phyloP scores from a whole-genome alignment of 805 yeast genomes.

The Monosporozyma siamensis region DNA sequence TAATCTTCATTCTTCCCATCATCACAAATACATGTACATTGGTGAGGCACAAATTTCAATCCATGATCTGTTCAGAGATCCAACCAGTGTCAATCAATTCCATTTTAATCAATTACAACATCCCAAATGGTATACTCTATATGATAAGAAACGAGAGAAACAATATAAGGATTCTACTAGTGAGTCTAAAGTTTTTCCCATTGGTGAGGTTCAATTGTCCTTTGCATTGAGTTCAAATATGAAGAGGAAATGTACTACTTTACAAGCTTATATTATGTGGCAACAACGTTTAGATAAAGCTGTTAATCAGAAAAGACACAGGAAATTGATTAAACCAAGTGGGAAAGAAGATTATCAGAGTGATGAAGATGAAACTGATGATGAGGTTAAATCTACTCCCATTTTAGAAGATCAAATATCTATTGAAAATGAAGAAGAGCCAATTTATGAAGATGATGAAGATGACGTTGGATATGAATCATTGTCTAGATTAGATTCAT shows the following conservation, averaged over 20 bases:
- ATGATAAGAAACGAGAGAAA: slow-evolving; percentile 17
- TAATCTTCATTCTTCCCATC: neutral
- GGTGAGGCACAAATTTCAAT: slow-evolving; percentile 27
- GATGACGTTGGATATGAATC: slow-evolving; percentile 1
- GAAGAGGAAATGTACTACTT: slow-evolving; percentile 11
- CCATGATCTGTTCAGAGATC: slow-evolving; percentile 19
- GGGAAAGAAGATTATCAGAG: neutral
- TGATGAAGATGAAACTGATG: slow-evolving; percentile 2
- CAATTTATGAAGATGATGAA: slow-evolving; percentile 2
- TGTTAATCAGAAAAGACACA: slow-evolving; percentile 2
- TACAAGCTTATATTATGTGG: slow-evolving; percentile 20
- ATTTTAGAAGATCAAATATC: too few relatives aligned
- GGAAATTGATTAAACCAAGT: slow-evolving; percentile 1
- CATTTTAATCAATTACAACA: slow-evolving; percentile 3
- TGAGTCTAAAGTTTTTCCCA: slow-evolving; percentile 6
- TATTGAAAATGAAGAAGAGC: neutral
- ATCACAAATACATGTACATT: slow-evolving; percentile 15
- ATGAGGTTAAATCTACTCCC: too few relatives aligned
- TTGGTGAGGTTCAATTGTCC: slow-evolving; percentile 22
- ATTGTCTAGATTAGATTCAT: neutral
- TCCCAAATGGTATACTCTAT: slow-evolving; percentile 21
- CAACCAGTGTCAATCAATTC: slow-evolving; percentile 5
- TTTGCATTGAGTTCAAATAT: slow-evolving; percentile 13
- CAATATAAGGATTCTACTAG: slow-evolving; percentile 6
- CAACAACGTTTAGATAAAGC: slow-evolving; percentile 8